A percentile compares a stretch with the other conserved stretches of the same genome.
Evolutionary conservation across 108 stramenopile species (phyloP).

Genomic region (Phaeodactylum tricornutum): DNA sequence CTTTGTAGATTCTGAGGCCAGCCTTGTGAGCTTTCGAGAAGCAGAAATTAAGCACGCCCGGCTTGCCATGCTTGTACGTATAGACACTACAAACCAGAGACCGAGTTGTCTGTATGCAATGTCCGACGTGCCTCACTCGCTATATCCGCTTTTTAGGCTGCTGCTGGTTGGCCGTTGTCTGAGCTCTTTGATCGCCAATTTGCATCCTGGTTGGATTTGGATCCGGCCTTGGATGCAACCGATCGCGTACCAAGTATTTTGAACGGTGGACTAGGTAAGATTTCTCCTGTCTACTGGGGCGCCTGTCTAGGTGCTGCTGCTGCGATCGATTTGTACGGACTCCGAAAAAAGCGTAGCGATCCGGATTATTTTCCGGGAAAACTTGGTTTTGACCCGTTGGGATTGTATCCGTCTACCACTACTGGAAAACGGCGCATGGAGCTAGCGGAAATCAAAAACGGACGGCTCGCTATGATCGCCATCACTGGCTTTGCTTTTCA

Average conservation of each 20-base stretch:
- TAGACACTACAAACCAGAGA: too few species aligned
- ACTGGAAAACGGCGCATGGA: conserved; percentile 25
- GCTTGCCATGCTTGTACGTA: conserved; percentile 71
- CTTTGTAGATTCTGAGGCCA: conserved; percentile 36
- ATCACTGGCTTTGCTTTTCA: conserved; percentile 58
- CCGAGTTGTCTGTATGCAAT: too few species aligned
- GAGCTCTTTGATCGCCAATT: conserved; percentile 48
- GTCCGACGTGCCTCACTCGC: too few species aligned
- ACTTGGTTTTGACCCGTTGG: conserved; percentile 49
- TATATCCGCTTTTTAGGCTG: too few species aligned
- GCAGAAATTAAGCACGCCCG: conserved; percentile 85
- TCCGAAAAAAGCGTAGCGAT: conserved; percentile 15
- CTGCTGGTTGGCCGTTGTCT: conserved; percentile 61
- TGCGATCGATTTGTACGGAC: conserved; percentile 20
- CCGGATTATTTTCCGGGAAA: conserved; percentile 40
- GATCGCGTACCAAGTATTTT: conserved; percentile 58
- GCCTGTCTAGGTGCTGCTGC: conserved; percentile 24
- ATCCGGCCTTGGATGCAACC: conserved; percentile 14
- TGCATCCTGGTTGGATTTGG: conserved; percentile 27
- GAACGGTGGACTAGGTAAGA: conserved; percentile 59
- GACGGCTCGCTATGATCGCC: conserved; percentile 72
- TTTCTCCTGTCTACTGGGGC: conserved; percentile 48
- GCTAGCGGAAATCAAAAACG: conserved; percentile 61
- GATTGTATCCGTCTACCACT: conserved; percentile 43
- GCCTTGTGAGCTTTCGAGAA: conserved; percentile 52